These are phyloP conservation scores for Lagerstroemia speciosa DNA, from an alignment of 345 rosid species.

Conservation along the genomic window DNA sequence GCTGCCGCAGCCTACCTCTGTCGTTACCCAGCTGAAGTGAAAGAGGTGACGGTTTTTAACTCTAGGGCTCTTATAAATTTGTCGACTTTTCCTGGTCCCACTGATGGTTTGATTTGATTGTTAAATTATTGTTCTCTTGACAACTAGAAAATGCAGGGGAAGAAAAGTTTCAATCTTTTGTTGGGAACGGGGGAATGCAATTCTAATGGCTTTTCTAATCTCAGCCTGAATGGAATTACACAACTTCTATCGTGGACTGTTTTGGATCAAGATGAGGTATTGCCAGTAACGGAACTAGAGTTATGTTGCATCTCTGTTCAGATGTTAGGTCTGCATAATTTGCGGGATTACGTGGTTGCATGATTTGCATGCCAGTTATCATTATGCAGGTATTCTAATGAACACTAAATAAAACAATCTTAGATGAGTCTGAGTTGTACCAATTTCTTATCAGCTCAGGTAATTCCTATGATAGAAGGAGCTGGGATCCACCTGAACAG, in stretches of 20 bases:
- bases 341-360: background rate
- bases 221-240: background rate
- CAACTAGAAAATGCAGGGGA: background rate
- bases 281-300: background rate
- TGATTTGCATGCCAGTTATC: background rate
- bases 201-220: background rate
- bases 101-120: too few relatives aligned
- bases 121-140: too few relatives aligned
- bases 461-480: conserved; percentile 19
- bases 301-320: background rate
- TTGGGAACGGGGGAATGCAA: background rate
- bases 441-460: background rate
- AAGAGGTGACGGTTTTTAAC: background rate
- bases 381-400: background rate
- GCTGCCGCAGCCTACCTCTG: background rate
- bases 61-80: too few relatives aligned
- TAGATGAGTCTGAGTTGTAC: background rate
- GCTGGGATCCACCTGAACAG: conserved; percentile 19
- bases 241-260: too few relatives aligned
- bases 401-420: background rate
- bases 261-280: background rate
- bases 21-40: background rate
- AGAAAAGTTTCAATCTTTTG: background rate
- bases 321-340: background rate
- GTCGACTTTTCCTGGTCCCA: too few relatives aligned